A percentile compares a stretch with the other conserved stretches of the same genome.
Conservation (phyloP, 139 green algal species). For the Picochlorum costavermella region DNA sequence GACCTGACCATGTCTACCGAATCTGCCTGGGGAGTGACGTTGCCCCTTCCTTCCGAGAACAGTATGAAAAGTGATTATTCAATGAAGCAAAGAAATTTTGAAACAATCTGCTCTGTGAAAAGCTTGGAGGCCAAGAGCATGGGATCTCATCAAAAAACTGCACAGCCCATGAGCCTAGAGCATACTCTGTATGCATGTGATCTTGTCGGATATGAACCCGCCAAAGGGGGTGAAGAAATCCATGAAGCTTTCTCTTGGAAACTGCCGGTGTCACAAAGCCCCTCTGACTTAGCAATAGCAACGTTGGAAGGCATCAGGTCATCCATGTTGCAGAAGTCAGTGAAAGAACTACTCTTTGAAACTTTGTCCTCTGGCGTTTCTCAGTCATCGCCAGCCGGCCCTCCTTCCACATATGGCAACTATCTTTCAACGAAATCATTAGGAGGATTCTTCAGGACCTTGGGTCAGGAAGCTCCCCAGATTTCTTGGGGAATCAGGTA, state of each 20-base stretch:
- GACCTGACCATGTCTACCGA: not conserved
- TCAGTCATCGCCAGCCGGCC: no score
- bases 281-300: no score
- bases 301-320: no score
- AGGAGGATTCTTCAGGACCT: not conserved
- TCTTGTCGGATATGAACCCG: not conserved
- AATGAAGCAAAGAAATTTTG: constrained; percentile 6
- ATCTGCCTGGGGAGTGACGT: constrained; percentile 4
- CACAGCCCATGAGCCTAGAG: not conserved
- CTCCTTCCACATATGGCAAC: no score
- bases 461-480: constrained; percentile 16
- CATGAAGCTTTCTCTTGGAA: no score
- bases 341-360: no score
- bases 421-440: not conserved
- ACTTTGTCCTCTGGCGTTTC: no score
- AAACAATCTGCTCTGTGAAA: constrained; percentile 22
- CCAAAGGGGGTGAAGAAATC: no score
- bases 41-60: not conserved
- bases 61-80: constrained; percentile 39
- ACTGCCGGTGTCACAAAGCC: no score
- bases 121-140: constrained; percentile 26
- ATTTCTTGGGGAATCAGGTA: constrained; percentile 12
- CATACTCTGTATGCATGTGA: not conserved
- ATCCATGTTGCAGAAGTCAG: no score
- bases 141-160: constrained; percentile 6